Evolutionary conservation across 441 rosid genomes (phyloP), one percentile per base, ranked within the genome.

Genomic region (Breynia disticha): DNA sequence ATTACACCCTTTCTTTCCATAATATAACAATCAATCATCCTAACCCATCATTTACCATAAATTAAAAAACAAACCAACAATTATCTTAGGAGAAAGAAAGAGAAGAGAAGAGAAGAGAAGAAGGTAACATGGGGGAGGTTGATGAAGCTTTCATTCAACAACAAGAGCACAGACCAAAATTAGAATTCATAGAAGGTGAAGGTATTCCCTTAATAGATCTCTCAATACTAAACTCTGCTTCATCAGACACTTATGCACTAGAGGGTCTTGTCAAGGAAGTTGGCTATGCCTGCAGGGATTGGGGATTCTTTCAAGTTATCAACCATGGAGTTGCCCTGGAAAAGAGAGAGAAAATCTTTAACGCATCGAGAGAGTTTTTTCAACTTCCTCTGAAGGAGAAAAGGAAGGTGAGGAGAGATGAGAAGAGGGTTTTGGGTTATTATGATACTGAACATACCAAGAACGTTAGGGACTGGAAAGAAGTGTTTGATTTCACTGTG

Each of bases 381-480:
- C 64, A n/a, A 10, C 76, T 63, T 50, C 18, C 76, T 9, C 2
- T 45, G 50, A 89, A 81, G 63, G 87, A 83, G 75, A 83, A 84
- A 59, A 65, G 55, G 54, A 79, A 70, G 68, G 67, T 78, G 20
- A 74, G 67, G 61, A 72, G 78, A 52, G 74, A 61, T 45, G 86
- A 79, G 63, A 59, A 41, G 53, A 67, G 55, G 12, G 69, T 62
- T 19, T 19, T 65, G 70, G 94, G 90, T 0, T 87, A 79, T 52
- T 71, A 76, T 64, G 86, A 87, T 19, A 66, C 57, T 0, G 96
- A 87, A 61, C 84, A 76, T 60, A 84, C 88, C 18, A 84, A 82
- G 71, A 87, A 82, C 67, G 82, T 84, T 55, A 72, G 85, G 66
- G 97, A 86, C 13, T 89, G 93, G 97, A 86, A 82, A 58, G 95